Base-by-base conservation (phyloP, 257 asterid species). In the Nicotiana obtusifolia region DNA sequence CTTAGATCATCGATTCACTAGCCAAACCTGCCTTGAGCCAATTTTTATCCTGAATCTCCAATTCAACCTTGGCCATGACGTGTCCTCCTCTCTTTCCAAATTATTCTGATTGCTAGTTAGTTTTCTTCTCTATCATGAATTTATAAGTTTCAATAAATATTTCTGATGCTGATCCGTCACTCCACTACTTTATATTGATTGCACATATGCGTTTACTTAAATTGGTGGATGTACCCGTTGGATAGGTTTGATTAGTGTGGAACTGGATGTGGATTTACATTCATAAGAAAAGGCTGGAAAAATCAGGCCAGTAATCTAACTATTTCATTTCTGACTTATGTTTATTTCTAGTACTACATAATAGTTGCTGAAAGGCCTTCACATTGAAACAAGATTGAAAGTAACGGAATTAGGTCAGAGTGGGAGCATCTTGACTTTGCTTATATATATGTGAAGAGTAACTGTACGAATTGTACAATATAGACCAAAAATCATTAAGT, bases 381-480 rank as follows among this genome's bases (percentile, higher is more conserved):
- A 22, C 20, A 3, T 17, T 76, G 47, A 28, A 24, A 37, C 30
- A 1, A 30, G 26, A 35, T 26, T 5, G 33, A 52, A 81, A 49
- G 67, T 35, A 47, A 26, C 28, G 41, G 16, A 35, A 26, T 22
- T 19, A 19, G 49, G 41, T 20, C 65, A 28, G 59, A 60, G 22
- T 80, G 77, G 62, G 26, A 53, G 80, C 81, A 76, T 49, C 31
- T 81, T 83, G 44, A 66, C 66, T 28, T 64, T 5, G 3, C 9
- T 19, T 49, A 62, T 41, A 9, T 41, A 0, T 41, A 0, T 24
- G 24, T 80, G 76, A 61, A 54, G 33, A 9, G 33, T 44, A 35
- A 49, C 54, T 19, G 81, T 80, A 82, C 83, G 26, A 78, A 61
- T 26, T 35, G 85, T 84, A 80, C 60, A 61, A 61, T 76, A 53